Percentiles rank a stretch among this genome's conserved stretches.
phyloP scores from a whole-genome alignment of 2,329 filamentous ascomycete species.

The Epichloe coenophiala region DNA sequence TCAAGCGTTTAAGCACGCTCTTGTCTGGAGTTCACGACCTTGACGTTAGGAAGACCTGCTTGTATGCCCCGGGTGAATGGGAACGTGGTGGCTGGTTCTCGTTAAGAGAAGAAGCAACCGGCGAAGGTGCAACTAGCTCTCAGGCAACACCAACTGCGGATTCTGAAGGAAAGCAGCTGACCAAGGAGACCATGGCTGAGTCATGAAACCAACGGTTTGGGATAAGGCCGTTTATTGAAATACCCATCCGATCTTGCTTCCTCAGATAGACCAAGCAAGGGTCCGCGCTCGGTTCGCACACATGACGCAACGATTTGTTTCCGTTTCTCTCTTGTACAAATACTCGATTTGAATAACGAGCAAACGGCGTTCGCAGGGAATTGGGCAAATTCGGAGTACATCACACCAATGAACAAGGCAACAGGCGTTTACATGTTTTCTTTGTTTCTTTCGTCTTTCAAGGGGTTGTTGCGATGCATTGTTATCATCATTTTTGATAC shows the following conservation, averaged over 20 bases:
- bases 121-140: conserved; percentile 9
- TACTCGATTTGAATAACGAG: neutral
- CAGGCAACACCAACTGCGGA: conserved; percentile 16
- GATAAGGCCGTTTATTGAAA: neutral
- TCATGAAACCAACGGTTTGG: neutral
- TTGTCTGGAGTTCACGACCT: conserved; percentile 55
- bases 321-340: neutral
- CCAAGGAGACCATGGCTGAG: neutral
- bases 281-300: neutral
- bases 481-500: neutral
- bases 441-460: neutral
- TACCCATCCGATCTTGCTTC: neutral
- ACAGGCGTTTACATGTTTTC: neutral
- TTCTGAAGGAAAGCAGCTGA: neutral
- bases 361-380: neutral
- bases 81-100: conserved; percentile 77
- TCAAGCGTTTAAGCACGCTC: conserved; percentile 56
- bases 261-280: neutral
- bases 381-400: neutral
- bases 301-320: neutral
- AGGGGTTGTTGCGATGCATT: neutral
- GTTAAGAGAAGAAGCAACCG: conserved; percentile 5
- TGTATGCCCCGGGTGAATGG: conserved; percentile 64
- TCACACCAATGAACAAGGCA: neutral
- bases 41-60: conserved; percentile 40